Evolutionary conservation across 2,329 filamentous ascomycete species (phyloP).

Genomic region (Hypoxylon sp.): DNA sequence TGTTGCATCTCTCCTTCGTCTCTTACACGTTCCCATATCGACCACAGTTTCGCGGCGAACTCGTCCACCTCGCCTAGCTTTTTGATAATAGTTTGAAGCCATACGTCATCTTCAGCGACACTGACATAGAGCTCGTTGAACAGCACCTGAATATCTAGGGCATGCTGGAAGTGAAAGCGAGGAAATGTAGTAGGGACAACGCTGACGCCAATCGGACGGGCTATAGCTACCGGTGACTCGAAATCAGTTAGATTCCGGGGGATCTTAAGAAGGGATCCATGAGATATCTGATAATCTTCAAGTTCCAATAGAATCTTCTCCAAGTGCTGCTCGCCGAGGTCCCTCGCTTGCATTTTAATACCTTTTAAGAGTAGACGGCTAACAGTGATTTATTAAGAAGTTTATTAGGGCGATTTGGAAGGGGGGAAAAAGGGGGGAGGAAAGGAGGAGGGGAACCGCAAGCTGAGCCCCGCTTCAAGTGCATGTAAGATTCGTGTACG

Average conservation of each 20-base stretch:
- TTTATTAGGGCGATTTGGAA: neutral
- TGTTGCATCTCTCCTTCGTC: constrained; percentile 52
- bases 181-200: constrained; percentile 37
- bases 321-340: constrained; percentile 22
- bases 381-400: neutral
- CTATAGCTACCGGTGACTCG: constrained; percentile 26
- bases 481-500: neutral
- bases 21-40: constrained; percentile 55
- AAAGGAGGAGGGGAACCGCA: neutral
- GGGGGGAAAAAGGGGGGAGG: too few relatives aligned
- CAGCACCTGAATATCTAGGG: constrained; percentile 28
- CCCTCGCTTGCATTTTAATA: constrained; percentile 13
- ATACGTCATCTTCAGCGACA: constrained; percentile 54
- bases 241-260: constrained; percentile 23
- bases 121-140: constrained; percentile 43
- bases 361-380: neutral
- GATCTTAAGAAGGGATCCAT: constrained; percentile 37
- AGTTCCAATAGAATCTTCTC: constrained; percentile 34
- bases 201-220: constrained; percentile 36
- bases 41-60: constrained; percentile 57
- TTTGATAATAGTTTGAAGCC: constrained; percentile 54
- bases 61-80: constrained; percentile 55
- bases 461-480: constrained; percentile 3
- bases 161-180: constrained; percentile 23
- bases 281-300: constrained; percentile 39